A percentile compares a stretch with the other conserved stretches of the same genome.
phyloP scores from a whole-genome alignment of 2,329 filamentous ascomycete species.

The Emergomyces africanus region DNA sequence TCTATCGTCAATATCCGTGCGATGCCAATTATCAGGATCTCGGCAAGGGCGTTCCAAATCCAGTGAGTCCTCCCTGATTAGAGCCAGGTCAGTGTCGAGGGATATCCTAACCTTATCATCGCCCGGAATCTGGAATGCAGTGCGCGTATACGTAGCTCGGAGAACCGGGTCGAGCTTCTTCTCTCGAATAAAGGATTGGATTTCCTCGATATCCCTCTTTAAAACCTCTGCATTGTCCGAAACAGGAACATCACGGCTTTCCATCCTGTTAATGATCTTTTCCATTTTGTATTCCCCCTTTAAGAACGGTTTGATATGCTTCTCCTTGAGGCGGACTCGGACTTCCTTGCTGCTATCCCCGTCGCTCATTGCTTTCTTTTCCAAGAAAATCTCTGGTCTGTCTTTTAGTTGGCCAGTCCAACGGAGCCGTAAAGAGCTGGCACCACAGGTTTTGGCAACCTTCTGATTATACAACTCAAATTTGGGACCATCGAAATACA shows the following conservation, averaged over 20 bases:
- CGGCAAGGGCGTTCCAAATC: constrained; percentile 78
- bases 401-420: constrained; percentile 81
- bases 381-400: constrained; percentile 68
- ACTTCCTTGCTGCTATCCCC: constrained; percentile 67
- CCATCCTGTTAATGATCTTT: constrained; percentile 75
- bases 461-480: constrained; percentile 83
- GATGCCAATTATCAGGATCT: constrained; percentile 80
- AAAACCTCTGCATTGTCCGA: constrained; percentile 55
- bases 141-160: constrained; percentile 84
- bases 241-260: constrained; percentile 54
- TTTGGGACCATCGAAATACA: constrained; percentile 84
- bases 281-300: constrained; percentile 83
- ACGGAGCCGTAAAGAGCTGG: constrained; percentile 69
- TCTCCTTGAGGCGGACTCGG: constrained; percentile 79
- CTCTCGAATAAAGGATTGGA: constrained; percentile 67
- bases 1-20: constrained; percentile 71
- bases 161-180: constrained; percentile 71
- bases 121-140: constrained; percentile 90
- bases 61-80: constrained; percentile 64
- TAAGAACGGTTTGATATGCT: constrained; percentile 81
- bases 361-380: constrained; percentile 75
- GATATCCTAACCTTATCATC: constrained; percentile 85
- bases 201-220: constrained; percentile 57
- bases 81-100: constrained; percentile 81
- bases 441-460: constrained; percentile 60